Conservation (phyloP, 1,284 basidiomycete genomes). For the Sanguinoderma infundibulare region DNA sequence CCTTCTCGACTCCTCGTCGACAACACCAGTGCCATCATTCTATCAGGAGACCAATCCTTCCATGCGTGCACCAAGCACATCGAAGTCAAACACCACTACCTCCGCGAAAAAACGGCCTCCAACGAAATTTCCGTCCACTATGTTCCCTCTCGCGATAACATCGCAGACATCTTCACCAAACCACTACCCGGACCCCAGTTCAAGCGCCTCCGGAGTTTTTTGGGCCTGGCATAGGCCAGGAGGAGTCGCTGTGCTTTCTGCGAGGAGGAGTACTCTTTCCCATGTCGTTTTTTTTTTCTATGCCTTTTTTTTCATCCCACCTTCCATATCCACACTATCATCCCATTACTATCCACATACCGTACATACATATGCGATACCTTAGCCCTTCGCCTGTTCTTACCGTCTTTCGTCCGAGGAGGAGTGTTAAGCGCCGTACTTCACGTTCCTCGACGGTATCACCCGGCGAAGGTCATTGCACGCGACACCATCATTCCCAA, state of each 20-base stretch:
- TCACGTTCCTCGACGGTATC: no score
- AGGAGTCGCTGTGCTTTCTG: constrained; percentile 4
- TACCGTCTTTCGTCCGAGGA: constrained; percentile 5
- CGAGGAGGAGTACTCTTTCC: constrained; percentile 22
- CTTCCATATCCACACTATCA: not conserved
- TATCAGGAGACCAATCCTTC: constrained; percentile 12
- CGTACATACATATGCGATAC: no score
- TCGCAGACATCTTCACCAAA: constrained; percentile 26
- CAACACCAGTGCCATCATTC: constrained; percentile 19
- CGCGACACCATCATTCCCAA: no score
- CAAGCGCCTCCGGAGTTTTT: not conserved
- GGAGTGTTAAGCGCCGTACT: no score
- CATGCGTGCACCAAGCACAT: constrained; percentile 28
- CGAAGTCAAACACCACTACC: constrained; percentile 21
- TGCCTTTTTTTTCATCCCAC: not conserved
- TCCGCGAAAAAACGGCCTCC: constrained; percentile 16
- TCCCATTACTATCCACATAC: not conserved
- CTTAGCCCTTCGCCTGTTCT: no score
- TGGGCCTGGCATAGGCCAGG: constrained; percentile 14
- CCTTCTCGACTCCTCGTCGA: constrained; percentile 14
- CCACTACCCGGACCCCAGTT: constrained; percentile 16
- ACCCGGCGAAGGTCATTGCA: no score
- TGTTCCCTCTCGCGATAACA: constrained; percentile 11
- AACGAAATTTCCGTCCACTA: constrained; percentile 3
- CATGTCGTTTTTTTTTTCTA: not conserved